Evolutionary conservation across 345 rosid species (phyloP).

Genomic region (Laguncularia racemosa): DNA sequence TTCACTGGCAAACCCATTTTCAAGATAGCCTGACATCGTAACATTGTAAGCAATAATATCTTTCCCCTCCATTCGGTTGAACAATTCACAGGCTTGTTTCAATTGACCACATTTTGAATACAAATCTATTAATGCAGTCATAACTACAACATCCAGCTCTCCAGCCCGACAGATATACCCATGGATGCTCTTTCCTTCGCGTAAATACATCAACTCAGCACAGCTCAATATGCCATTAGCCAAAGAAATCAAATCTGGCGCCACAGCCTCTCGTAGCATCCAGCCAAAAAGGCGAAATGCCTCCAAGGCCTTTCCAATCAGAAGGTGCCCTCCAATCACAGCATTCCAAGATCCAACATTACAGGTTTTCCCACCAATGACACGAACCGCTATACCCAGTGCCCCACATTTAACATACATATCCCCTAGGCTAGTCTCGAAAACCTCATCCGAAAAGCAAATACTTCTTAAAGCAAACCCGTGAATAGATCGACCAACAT

Average conservation of each 20-base stretch:
- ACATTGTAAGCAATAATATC: conserved; percentile 24
- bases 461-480: conserved; percentile 28
- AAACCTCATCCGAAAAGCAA: conserved; percentile 24
- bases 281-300: conserved; percentile 5
- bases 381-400: conserved; percentile 7
- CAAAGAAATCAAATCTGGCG: conserved; percentile 18
- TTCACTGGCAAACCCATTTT: conserved; percentile 15
- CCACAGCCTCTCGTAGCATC: conserved; percentile 16
- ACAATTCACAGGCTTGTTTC: conserved; percentile 21
- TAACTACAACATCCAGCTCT: conserved; percentile 20
- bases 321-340: conserved; percentile 21
- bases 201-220: conserved; percentile 18
- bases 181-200: conserved; percentile 28
- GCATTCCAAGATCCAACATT: conserved; percentile 28
- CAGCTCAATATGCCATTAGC: conserved; percentile 24
- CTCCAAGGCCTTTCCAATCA: conserved; percentile 16
- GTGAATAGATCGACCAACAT: conserved; percentile 21
- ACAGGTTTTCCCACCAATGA: conserved; percentile 11
- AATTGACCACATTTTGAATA: conserved; percentile 21
- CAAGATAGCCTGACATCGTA: conserved; percentile 27
- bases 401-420: conserved; percentile 29
- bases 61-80: conserved; percentile 14
- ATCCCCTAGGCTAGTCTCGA: conserved; percentile 28
- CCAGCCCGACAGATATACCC: conserved; percentile 18
- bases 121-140: conserved; percentile 31